Conservation (phyloP, 2,329 filamentous ascomycete genomes). For the Aspergillus ustus region DNA sequence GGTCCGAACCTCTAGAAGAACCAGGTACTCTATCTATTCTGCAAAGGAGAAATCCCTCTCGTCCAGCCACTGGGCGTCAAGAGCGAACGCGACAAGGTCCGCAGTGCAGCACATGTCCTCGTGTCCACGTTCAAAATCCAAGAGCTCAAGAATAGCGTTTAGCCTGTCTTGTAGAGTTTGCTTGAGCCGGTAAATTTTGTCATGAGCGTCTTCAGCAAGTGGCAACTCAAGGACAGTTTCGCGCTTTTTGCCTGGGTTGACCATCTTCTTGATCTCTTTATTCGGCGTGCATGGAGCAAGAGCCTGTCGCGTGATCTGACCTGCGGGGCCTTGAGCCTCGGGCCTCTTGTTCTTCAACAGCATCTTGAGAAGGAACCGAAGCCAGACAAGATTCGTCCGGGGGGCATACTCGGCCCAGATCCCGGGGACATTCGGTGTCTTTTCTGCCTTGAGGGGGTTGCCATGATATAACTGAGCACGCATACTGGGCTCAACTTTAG, state of each 20-base stretch:
- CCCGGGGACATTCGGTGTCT: constrained; percentile 38
- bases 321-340: constrained; percentile 14
- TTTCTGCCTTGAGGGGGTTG: constrained; percentile 47
- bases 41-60: constrained; percentile 44
- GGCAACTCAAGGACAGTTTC: not conserved
- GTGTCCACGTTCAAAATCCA: constrained; percentile 44
- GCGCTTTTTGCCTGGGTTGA: constrained; percentile 14
- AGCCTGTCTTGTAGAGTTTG: constrained; percentile 39
- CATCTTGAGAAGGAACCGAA: constrained; percentile 63
- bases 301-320: constrained; percentile 30
- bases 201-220: constrained; percentile 17
- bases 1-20: no score
- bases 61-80: constrained; percentile 47
- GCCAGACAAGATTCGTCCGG: constrained; percentile 66
- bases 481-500: constrained; percentile 36
- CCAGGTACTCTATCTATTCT: not conserved
- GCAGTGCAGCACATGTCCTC: constrained; percentile 50
- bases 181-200: constrained; percentile 31
- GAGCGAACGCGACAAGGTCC: constrained; percentile 49
- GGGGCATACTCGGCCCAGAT: constrained; percentile 63
- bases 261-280: constrained; percentile 23
- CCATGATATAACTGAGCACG: constrained; percentile 48
- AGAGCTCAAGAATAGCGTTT: constrained; percentile 37
- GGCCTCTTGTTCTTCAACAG: constrained; percentile 51
- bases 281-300: constrained; percentile 41